These are phyloP conservation scores for Corylus avellana DNA, from an alignment of 306 rosid species.

Conservation along the genomic window DNA sequence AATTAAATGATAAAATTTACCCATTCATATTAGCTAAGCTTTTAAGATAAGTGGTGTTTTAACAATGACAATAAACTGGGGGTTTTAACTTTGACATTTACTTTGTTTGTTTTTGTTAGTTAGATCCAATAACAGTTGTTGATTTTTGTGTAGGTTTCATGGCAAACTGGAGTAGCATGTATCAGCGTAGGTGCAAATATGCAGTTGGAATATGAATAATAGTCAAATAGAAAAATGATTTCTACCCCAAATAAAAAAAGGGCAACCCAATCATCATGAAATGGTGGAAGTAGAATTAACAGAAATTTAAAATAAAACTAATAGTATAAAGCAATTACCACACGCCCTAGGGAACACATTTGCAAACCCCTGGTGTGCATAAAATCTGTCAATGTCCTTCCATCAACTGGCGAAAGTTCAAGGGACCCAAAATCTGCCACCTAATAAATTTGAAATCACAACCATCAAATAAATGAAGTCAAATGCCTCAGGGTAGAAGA, in stretches of 20 bases:
- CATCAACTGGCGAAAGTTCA: conserved; percentile 99
- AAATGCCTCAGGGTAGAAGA: conserved; percentile 17
- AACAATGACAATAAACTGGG: not conserved
- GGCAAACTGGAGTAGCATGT: not conserved
- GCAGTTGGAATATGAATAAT: not conserved
- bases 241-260: too few relatives aligned
- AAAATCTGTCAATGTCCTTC: conserved; percentile 95
- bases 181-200: not conserved
- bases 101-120: not conserved
- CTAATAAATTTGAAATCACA: conserved; percentile 48
- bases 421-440: conserved; percentile 99
- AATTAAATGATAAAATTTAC: too few relatives aligned
- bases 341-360: conserved; percentile 87
- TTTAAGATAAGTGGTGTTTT: too few relatives aligned
- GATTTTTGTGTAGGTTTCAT: not conserved
- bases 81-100: not conserved
- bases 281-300: not conserved
- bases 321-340: conserved; percentile 51
- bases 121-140: not conserved
- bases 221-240: not conserved
- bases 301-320: conserved; percentile 2
- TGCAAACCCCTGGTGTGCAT: conserved; percentile 97
- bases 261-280: not conserved
- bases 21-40: too few relatives aligned
- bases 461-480: conserved; percentile 33